phyloP scores from a whole-genome alignment of 192 early-diverging fungal species.

The Backusella macrospora region DNA sequence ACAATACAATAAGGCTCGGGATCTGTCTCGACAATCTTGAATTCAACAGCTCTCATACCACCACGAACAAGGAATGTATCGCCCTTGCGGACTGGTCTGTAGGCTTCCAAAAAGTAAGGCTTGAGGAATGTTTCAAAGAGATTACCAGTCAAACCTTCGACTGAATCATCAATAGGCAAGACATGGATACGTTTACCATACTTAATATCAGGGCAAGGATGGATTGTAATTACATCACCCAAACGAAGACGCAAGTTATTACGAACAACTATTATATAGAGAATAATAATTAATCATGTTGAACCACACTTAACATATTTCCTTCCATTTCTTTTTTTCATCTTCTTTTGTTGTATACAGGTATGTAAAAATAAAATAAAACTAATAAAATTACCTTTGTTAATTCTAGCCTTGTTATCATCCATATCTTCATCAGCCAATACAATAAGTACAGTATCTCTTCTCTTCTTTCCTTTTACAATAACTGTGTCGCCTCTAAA shows the following conservation, averaged over 20 bases:
- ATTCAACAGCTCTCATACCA: conserved; percentile 97
- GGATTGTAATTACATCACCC: conserved; percentile 95
- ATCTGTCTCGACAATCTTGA: conserved; percentile 96
- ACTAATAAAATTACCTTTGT: conserved; percentile 76
- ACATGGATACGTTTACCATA: conserved; percentile 97
- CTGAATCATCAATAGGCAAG: conserved; percentile 95
- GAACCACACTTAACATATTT: neutral
- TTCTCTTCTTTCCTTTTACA: conserved; percentile 97
- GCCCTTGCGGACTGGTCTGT: conserved; percentile 94
- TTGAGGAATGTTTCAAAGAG: conserved; percentile 98
- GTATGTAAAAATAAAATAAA: neutral
- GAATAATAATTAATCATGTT: neutral
- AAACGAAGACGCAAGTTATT: conserved; percentile 94
- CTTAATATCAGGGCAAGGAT: conserved; percentile 96
- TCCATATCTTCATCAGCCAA: conserved; percentile 91
- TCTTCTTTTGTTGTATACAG: too few species aligned
- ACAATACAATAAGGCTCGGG: conserved; percentile 96
- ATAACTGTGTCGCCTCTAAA: conserved; percentile 97
- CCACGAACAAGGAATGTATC: conserved; percentile 93
- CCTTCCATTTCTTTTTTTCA: too few species aligned
- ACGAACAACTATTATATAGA: conserved; percentile 70
- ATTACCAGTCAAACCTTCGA: conserved; percentile 97
- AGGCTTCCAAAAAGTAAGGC: conserved; percentile 98
- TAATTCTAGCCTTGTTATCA: conserved; percentile 90
- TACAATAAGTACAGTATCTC: conserved; percentile 95